Conservation (phyloP, 257 asterid genomes). For the Eustoma russellianum region DNA sequence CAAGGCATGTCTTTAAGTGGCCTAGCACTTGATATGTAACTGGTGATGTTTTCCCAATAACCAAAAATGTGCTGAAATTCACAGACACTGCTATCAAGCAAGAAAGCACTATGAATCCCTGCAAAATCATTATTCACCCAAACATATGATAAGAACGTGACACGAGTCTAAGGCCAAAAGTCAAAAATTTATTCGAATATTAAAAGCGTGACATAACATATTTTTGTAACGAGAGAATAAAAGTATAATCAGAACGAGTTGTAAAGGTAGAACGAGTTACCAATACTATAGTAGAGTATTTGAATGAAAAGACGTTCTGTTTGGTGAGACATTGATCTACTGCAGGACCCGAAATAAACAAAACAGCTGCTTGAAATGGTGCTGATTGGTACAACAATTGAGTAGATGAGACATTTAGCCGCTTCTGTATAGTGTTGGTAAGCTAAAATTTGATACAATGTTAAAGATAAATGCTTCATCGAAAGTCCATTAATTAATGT, state of each 20-base stretch:
- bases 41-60: conserved; percentile 92
- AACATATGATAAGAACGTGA: too few relatives aligned
- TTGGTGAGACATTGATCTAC: conserved; percentile 67
- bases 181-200: too few relatives aligned
- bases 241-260: background rate
- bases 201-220: too few relatives aligned
- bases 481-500: too few relatives aligned
- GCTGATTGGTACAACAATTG: conserved; percentile 84
- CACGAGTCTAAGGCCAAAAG: too few relatives aligned
- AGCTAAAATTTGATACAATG: conserved; percentile 34
- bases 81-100: conserved; percentile 89
- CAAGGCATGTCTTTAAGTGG: conserved; percentile 82
- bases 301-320: conserved; percentile 61
- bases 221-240: too few relatives aligned
- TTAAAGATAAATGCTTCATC: conserved; percentile 13
- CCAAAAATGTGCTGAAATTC: conserved; percentile 88
- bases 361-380: conserved; percentile 81
- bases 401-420: conserved; percentile 72
- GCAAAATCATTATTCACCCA: conserved; percentile 5
- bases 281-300: conserved; percentile 56
- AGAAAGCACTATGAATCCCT: conserved; percentile 70
- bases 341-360: conserved; percentile 61
- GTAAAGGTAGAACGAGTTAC: conserved; percentile 19
- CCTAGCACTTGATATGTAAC: conserved; percentile 90
- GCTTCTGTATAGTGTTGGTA: conserved; percentile 86